Conservation (phyloP, 2,329 filamentous ascomycete species). For the Colletotrichum noveboracense region DNA sequence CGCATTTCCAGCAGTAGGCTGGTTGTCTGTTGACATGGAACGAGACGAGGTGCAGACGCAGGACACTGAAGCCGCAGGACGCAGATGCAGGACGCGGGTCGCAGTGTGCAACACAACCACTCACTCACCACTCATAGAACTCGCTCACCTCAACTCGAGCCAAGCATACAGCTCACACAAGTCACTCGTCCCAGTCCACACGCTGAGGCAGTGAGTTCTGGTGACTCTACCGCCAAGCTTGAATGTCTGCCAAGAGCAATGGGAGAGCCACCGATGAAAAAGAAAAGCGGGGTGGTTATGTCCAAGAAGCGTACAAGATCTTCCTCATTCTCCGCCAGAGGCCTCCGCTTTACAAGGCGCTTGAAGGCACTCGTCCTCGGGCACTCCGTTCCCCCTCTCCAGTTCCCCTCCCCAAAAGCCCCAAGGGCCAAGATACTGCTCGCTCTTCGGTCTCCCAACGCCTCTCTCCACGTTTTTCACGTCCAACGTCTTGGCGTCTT, state of each 20-base stretch:
- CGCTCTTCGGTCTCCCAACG: background rate
- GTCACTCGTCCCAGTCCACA: background rate
- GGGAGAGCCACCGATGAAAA: constrained; percentile 6
- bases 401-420: background rate
- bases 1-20: background rate
- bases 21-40: background rate
- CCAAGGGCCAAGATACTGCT: background rate
- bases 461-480: background rate
- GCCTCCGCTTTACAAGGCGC: constrained; percentile 14
- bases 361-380: constrained; percentile 8
- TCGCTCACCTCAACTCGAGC: background rate
- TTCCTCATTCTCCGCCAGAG: constrained; percentile 20
- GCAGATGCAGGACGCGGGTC: constrained; percentile 1
- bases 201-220: background rate
- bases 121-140: background rate
- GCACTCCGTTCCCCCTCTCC: background rate
- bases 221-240: constrained; percentile 9
- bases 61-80: background rate
- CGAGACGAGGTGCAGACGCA: background rate
- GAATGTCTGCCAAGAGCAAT: background rate
- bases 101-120: background rate
- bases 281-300: background rate
- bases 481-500: background rate
- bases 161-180: background rate
- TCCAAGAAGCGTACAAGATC: constrained; percentile 9